Conservation (phyloP, 2,329 filamentous ascomycete species). For the Elsinoe perseae region DNA sequence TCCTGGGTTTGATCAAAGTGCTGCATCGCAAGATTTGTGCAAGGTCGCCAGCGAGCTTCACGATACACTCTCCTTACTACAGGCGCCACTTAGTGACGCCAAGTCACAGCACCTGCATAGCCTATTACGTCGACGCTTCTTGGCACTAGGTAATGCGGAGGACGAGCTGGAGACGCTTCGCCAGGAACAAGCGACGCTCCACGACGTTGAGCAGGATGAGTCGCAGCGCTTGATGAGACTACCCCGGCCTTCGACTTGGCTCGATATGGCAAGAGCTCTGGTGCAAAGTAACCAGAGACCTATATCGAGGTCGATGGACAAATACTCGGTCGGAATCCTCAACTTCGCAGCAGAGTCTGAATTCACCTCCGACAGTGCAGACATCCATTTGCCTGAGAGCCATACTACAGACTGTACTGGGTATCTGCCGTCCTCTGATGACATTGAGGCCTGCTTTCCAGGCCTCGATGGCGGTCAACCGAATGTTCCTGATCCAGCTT, state of each 20-base stretch:
- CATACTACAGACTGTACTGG: neutral
- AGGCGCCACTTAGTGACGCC: conserved; percentile 43
- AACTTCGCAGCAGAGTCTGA: neutral
- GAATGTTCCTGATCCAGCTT: conserved; percentile 19
- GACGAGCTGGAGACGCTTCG: neutral
- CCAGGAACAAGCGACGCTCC: conserved; percentile 9
- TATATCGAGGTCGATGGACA: neutral
- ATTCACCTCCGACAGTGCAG: neutral
- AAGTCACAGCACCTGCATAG: conserved; percentile 45
- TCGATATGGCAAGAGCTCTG: neutral
- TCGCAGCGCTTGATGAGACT: neutral
- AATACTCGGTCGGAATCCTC: neutral
- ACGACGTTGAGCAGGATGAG: neutral
- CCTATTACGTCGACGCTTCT: conserved; percentile 30
- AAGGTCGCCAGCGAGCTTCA: conserved; percentile 43
- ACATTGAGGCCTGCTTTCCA: conserved; percentile 27
- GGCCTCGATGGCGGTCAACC: conserved; percentile 26
- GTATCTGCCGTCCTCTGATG: conserved; percentile 17
- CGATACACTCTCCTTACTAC: conserved; percentile 49
- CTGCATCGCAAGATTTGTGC: conserved; percentile 46
- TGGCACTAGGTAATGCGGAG: neutral
- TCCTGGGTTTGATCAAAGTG: conserved; percentile 51
- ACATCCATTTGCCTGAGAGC: neutral
- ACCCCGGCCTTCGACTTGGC: neutral
- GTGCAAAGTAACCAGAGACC: neutral